Conservation (phyloP, 179 eudicot species). For the Sideroxylon spinosum region DNA sequence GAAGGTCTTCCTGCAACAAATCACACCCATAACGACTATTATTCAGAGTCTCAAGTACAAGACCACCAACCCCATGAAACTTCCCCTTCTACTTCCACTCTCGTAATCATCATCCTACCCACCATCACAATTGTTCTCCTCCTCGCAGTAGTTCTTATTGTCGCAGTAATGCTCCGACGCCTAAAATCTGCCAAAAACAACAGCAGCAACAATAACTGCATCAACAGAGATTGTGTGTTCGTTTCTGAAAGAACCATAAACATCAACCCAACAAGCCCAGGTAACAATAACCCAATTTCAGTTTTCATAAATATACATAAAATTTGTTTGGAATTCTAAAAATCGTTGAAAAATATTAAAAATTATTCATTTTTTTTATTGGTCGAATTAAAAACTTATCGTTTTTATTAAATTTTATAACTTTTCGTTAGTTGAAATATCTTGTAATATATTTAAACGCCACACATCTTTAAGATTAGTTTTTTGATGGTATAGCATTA, state of each 20-base stretch:
- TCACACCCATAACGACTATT: slow-evolving; percentile 11
- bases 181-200: slow-evolving; percentile 32
- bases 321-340: too few species aligned
- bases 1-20: not conserved
- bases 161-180: slow-evolving; percentile 55
- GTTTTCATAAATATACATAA: too few species aligned
- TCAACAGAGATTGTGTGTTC: slow-evolving; percentile 52
- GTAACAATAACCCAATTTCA: slow-evolving; percentile 23
- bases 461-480: too few species aligned
- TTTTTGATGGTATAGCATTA: too few species aligned
- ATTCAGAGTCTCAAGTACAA: slow-evolving; percentile 6
- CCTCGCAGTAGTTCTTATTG: slow-evolving; percentile 27
- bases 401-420: too few species aligned
- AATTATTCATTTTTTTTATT: too few species aligned
- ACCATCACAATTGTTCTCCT: slow-evolving; percentile 44
- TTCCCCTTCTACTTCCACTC: slow-evolving; percentile 40
- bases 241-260: slow-evolving; percentile 43
- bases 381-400: too few species aligned
- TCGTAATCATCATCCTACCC: slow-evolving; percentile 50
- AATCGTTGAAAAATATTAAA: too few species aligned
- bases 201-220: slow-evolving; percentile 20
- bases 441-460: too few species aligned
- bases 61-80: slow-evolving; percentile 13
- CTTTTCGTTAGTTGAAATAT: too few species aligned
- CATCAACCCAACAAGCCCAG: slow-evolving; percentile 52